These are phyloP conservation scores for Aspergillus coremiiformis DNA, from an alignment of 495 filamentous ascomycete genomes.

Conservation along the genomic window DNA sequence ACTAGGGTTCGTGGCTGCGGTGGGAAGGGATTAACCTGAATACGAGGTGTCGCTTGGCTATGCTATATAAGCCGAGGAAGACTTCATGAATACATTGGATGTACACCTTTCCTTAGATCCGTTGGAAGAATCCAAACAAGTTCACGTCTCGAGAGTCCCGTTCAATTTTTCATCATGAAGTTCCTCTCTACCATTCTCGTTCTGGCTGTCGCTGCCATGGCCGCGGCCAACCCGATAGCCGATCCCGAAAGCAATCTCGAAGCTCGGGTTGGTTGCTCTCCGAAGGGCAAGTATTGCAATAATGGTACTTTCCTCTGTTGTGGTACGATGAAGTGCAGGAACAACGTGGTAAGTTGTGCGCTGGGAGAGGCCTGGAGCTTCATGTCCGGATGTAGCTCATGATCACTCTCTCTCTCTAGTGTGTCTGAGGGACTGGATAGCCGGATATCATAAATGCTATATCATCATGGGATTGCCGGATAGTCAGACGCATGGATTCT, in stretches of 20 bases:
- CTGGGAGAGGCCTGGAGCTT: not conserved
- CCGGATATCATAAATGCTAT: no score
- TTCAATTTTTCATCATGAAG: not conserved
- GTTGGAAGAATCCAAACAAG: no score
- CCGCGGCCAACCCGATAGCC: not conserved
- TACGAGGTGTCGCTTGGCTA: no score
- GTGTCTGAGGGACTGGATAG: not conserved
- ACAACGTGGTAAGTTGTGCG: not conserved
- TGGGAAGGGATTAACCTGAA: no score
- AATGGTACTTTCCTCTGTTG: not conserved
- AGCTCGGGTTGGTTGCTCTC: not conserved
- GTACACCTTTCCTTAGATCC: no score
- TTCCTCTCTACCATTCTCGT: not conserved
- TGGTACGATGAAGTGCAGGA: not conserved
- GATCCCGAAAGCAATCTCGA: not conserved
- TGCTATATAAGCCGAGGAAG: no score
- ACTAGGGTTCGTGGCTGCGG: no score
- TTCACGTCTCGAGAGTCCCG: no score
- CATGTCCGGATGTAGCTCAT: not conserved
- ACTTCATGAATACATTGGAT: no score
- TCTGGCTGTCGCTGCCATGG: not conserved
- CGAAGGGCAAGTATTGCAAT: not conserved
- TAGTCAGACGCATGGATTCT: no score
- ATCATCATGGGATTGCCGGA: no score
- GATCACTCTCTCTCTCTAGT: not conserved